Percentiles rank a stretch among this genome's conserved stretches.
Evolutionary conservation across 208 protist species (phyloP).

Genomic region (Porcisia hertigi): DNA sequence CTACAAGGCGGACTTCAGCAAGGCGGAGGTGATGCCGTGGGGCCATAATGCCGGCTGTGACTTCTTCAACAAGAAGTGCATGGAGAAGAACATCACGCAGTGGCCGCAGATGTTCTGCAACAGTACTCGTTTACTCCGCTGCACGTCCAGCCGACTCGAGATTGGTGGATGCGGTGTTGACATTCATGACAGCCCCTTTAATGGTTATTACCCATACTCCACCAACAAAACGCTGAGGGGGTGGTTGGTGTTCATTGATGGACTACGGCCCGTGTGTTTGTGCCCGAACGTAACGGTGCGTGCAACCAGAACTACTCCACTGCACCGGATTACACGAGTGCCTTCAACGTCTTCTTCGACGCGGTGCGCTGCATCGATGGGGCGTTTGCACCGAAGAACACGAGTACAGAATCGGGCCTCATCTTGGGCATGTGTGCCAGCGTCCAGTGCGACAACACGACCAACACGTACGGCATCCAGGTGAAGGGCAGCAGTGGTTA

Average conservation of each 20-base stretch:
- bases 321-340: fast-evolving
- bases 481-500: conserved; percentile 4
- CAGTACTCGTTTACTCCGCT: neutral
- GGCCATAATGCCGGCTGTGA: conserved; percentile 58
- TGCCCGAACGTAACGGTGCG: too few species aligned
- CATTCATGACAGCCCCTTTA: too few species aligned
- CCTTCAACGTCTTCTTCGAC: neutral
- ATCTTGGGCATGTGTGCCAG: conserved; percentile 5
- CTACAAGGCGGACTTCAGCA: conserved; percentile 72
- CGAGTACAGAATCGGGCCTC: fast-evolving
- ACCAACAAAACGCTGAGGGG: neutral
- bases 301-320: neutral
- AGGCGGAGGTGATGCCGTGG: conserved; percentile 72
- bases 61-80: conserved; percentile 51
- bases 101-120: conserved; percentile 61
- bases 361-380: conserved; percentile 4
- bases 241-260: neutral
- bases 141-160: neutral
- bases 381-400: neutral
- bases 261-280: neutral
- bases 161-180: too few species aligned
- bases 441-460: neutral
- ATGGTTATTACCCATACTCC: neutral
- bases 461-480: conserved; percentile 2
- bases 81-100: conserved; percentile 30